Evolutionary conservation across 2,329 filamentous ascomycete species (phyloP).

Genomic region (Grosmannia serpens): DNA sequence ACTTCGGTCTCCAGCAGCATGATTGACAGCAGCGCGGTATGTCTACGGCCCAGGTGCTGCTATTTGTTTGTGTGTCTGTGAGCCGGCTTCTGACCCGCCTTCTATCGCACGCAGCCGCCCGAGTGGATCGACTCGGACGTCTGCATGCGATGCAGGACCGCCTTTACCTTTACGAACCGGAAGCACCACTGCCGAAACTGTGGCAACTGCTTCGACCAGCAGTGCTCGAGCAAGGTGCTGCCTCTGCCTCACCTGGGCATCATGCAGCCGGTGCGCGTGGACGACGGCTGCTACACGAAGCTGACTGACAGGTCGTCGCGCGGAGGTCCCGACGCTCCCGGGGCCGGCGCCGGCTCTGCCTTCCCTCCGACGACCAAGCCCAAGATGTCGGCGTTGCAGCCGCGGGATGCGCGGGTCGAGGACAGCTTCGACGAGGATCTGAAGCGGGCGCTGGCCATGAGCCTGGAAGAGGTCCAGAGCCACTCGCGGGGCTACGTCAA

Average conservation of each 20-base stretch:
- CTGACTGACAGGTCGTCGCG: constrained; percentile 62
- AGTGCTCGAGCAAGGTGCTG: constrained; percentile 82
- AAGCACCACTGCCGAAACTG: constrained; percentile 98
- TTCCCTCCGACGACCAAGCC: constrained; percentile 38
- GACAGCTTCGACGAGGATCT: constrained; percentile 91
- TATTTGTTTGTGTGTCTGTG: neutral
- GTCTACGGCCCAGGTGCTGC: constrained; percentile 20
- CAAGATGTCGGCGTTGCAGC: constrained; percentile 65
- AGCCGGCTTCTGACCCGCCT: neutral
- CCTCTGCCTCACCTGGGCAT: constrained; percentile 90
- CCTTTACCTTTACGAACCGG: constrained; percentile 95
- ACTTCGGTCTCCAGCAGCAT: constrained; percentile 87
- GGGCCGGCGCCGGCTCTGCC: constrained; percentile 28
- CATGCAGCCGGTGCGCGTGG: constrained; percentile 78
- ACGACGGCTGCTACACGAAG: constrained; percentile 90
- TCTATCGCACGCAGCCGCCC: constrained; percentile 54
- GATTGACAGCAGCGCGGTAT: constrained; percentile 89
- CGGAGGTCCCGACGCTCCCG: constrained; percentile 15
- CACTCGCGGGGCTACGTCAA: constrained; percentile 64
- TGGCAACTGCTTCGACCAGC: constrained; percentile 91
- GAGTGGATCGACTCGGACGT: constrained; percentile 98
- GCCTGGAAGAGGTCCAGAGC: constrained; percentile 79
- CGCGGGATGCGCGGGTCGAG: constrained; percentile 76
- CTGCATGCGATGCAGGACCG: constrained; percentile 91
- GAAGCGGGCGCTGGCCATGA: constrained; percentile 91